Conservation (phyloP, 352 stramenopile species). For the Phytophthora podocarpi region DNA sequence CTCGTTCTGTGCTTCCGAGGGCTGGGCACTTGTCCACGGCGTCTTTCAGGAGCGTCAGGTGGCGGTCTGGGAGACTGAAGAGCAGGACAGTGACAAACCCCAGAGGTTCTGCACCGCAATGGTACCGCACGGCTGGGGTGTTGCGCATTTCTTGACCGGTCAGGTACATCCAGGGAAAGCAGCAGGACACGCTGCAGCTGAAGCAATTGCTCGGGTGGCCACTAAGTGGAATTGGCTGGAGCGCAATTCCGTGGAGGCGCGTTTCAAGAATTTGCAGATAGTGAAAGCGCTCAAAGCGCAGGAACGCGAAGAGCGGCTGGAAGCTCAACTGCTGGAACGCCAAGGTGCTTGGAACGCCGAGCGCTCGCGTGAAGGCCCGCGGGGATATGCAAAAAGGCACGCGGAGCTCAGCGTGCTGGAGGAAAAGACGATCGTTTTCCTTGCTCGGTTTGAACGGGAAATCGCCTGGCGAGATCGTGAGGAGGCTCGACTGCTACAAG, state of each 20-base stretch:
- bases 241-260: constrained; percentile 69
- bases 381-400: constrained; percentile 74
- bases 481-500: constrained; percentile 51
- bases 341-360: constrained; percentile 72
- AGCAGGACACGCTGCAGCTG: not conserved
- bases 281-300: constrained; percentile 74
- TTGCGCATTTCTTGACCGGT: constrained; percentile 74
- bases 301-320: constrained; percentile 66
- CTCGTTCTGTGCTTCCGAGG: constrained; percentile 67
- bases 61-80: constrained; percentile 18
- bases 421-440: constrained; percentile 58
- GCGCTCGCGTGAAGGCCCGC: constrained; percentile 69
- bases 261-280: constrained; percentile 74
- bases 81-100: constrained; percentile 3
- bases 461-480: constrained; percentile 46
- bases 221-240: constrained; percentile 65
- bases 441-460: constrained; percentile 50
- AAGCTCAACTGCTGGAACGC: constrained; percentile 63
- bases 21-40: constrained; percentile 78
- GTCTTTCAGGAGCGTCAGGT: constrained; percentile 65
- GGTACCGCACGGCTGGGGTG: constrained; percentile 78
- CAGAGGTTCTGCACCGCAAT: constrained; percentile 27
- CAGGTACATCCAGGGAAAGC: constrained; percentile 24
- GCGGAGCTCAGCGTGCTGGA: constrained; percentile 62
- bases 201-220: not conserved